These are phyloP conservation scores for Tephrocybe sp. DNA, from an alignment of 768 basidiomycete species.

Conservation along the genomic window DNA sequence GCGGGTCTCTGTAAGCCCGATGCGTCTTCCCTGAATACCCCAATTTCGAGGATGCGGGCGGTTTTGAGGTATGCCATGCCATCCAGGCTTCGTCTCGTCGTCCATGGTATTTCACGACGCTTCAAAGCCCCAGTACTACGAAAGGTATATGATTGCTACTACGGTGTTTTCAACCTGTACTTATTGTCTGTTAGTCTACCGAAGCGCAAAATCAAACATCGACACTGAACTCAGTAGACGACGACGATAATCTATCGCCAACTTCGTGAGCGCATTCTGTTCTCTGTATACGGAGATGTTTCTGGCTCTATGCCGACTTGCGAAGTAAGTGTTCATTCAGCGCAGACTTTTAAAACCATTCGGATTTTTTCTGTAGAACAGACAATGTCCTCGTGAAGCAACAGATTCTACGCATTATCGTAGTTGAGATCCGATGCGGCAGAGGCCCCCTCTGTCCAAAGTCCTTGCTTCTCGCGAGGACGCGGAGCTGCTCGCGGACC, in stretches of 20 bases:
- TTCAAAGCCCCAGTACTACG: neutral
- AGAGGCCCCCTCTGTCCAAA: neutral
- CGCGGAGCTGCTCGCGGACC: neutral
- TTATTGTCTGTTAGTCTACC: neutral
- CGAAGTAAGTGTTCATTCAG: neutral
- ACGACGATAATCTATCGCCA: neutral
- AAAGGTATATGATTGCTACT: no score
- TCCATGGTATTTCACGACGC: neutral
- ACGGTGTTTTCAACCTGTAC: neutral
- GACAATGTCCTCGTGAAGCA: conserved; percentile 1
- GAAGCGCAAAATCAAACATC: neutral
- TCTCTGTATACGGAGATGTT: no score
- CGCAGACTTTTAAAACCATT: neutral
- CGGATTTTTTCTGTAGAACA: neutral
- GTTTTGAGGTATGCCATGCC: neutral
- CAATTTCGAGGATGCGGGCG: neutral
- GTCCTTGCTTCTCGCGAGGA: neutral
- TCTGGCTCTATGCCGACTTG: neutral
- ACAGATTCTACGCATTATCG: neutral
- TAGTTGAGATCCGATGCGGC: conserved; percentile 1
- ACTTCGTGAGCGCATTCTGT: neutral
- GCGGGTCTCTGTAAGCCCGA: neutral
- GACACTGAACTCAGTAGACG: neutral
- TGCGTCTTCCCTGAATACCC: neutral
- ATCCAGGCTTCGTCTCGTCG: neutral